These are phyloP conservation scores for Nelumbo lutea DNA, from an alignment of 164 flowering plant genomes.

Conservation along the genomic window DNA sequence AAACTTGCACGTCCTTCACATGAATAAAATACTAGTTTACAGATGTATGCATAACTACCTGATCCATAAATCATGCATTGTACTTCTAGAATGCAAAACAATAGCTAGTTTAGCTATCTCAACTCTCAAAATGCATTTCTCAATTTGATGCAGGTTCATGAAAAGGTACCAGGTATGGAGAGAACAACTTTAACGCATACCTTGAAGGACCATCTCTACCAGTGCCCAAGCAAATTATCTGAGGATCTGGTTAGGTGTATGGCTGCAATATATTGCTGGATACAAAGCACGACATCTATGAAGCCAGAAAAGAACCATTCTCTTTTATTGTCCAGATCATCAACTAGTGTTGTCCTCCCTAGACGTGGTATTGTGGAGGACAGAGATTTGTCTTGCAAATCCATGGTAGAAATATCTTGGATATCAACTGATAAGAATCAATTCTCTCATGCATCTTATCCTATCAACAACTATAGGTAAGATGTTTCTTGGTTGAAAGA, in stretches of 20 bases:
- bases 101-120: not conserved
- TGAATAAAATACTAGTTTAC: too few species aligned
- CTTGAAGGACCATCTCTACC: conserved; percentile 69
- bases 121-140: not conserved
- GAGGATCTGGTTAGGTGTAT: conserved; percentile 82
- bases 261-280: conserved; percentile 75
- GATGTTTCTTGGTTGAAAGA: not conserved
- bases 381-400: conserved; percentile 40
- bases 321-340: conserved; percentile 53
- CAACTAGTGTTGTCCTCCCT: conserved; percentile 44
- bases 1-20: too few species aligned
- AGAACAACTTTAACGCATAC: conserved; percentile 37
- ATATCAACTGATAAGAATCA: conserved; percentile 57
- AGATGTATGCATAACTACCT: too few species aligned
- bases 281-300: conserved; percentile 36
- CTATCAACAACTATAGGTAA: conserved; percentile 69
- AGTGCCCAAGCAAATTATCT: conserved; percentile 75
- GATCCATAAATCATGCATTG: not conserved
- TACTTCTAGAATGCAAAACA: not conserved
- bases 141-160: conserved; percentile 29
- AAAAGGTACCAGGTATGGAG: conserved; percentile 22
- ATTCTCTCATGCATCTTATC: conserved; percentile 63
- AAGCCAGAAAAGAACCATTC: conserved; percentile 37
- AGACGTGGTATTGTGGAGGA: conserved; percentile 32
- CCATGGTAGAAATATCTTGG: conserved; percentile 60